phyloP scores from a whole-genome alignment of 1,139 yeast species.

The Hyphopichia wangnamkhiaoensis region DNA sequence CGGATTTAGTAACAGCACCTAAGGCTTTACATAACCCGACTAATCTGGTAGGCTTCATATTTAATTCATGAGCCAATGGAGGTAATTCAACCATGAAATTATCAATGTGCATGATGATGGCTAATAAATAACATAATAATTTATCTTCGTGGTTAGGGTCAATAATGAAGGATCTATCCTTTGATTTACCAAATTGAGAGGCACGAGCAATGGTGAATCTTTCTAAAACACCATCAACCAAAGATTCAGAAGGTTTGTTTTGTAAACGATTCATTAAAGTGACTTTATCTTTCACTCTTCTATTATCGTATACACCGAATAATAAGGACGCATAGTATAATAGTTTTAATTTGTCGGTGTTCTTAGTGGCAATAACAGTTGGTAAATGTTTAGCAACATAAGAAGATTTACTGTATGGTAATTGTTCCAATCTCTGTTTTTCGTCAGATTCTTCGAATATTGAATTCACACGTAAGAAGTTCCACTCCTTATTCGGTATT shows the following conservation, averaged over 20 bases:
- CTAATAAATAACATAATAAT: slow-evolving; percentile 75
- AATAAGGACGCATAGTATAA: slow-evolving; percentile 78
- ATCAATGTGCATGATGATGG: slow-evolving; percentile 72
- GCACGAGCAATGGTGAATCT: slow-evolving; percentile 69
- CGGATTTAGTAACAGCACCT: slow-evolving; percentile 78
- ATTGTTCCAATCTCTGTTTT: slow-evolving; percentile 50
- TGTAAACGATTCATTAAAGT: slow-evolving; percentile 59
- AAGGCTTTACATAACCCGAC: slow-evolving; percentile 71
- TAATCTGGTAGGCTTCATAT: slow-evolving; percentile 75
- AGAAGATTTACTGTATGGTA: slow-evolving; percentile 63
- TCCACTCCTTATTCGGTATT: slow-evolving; percentile 68
- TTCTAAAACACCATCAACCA: slow-evolving; percentile 72
- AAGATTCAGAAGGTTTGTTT: slow-evolving; percentile 65
- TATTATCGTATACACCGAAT: slow-evolving; percentile 74
- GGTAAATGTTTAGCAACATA: slow-evolving; percentile 55
- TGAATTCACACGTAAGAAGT: slow-evolving; percentile 60
- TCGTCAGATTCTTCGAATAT: slow-evolving; percentile 52
- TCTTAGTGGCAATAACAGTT: slow-evolving; percentile 41
- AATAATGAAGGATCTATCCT: slow-evolving; percentile 69
- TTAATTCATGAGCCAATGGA: slow-evolving; percentile 83
- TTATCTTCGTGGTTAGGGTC: slow-evolving; percentile 90
- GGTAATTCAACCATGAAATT: slow-evolving; percentile 73
- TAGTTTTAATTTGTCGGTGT: slow-evolving; percentile 62
- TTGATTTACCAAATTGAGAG: slow-evolving; percentile 69
- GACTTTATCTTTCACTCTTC: slow-evolving; percentile 63